These are phyloP conservation scores for Lentinula lateritia DNA, from an alignment of 768 basidiomycete species.

Conservation along the genomic window DNA sequence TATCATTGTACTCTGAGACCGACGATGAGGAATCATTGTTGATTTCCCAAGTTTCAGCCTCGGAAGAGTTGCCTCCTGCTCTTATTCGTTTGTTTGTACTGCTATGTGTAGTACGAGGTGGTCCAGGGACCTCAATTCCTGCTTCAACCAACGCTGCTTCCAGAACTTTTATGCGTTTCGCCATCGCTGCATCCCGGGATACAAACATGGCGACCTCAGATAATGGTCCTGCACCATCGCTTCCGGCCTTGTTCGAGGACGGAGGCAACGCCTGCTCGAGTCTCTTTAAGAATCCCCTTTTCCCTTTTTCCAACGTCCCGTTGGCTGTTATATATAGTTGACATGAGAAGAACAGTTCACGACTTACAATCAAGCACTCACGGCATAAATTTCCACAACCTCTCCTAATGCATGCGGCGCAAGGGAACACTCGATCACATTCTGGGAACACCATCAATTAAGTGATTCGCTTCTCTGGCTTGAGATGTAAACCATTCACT, in stretches of 20 bases:
- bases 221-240: conserved; percentile 2
- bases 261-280: conserved; percentile 19
- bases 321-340: conserved; percentile 9
- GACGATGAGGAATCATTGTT: background rate
- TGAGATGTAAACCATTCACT: conserved; percentile 13
- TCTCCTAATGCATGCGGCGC: conserved; percentile 33
- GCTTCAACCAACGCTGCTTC: conserved; percentile 16
- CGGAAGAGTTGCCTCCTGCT: background rate
- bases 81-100: conserved; percentile 5
- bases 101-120: background rate
- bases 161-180: conserved; percentile 19
- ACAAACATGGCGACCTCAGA: conserved; percentile 20
- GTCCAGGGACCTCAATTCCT: conserved; percentile 8
- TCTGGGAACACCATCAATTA: background rate
- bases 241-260: conserved; percentile 3
- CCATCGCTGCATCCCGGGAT: conserved; percentile 18
- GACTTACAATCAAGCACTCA: background rate
- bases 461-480: background rate
- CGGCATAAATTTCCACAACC: conserved; percentile 35
- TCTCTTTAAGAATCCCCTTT: conserved; percentile 18
- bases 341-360: background rate
- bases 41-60: background rate
- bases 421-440: conserved; percentile 35
- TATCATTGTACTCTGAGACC: conserved; percentile 10
- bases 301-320: conserved; percentile 20